These are phyloP conservation scores for Sporothrix schenckii DNA, from an alignment of 2,329 filamentous ascomycete genomes.

Conservation along the genomic window DNA sequence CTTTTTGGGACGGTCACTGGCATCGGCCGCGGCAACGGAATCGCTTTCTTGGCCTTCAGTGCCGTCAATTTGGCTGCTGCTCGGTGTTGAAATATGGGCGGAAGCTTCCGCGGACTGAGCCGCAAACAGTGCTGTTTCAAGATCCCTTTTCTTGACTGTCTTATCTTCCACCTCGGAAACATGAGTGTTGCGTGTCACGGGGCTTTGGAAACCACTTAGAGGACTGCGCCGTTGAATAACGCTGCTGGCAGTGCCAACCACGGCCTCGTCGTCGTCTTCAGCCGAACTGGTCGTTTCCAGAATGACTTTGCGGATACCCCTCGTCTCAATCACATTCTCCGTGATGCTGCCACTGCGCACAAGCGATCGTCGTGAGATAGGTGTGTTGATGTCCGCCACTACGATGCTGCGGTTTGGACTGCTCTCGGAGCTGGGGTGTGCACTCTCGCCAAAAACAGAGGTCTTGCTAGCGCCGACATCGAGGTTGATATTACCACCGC, in stretches of 20 bases:
- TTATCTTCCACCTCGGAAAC: slow-evolving; percentile 32
- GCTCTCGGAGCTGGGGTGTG: slow-evolving; percentile 33
- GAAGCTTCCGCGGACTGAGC: not conserved
- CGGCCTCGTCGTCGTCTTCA: slow-evolving; percentile 44
- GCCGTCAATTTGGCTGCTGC: slow-evolving; percentile 5
- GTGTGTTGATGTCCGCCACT: slow-evolving; percentile 32
- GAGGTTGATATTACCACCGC: not conserved
- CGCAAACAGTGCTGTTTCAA: slow-evolving; percentile 27
- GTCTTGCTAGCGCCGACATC: not conserved
- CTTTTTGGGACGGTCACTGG: slow-evolving; percentile 40
- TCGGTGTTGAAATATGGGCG: not conserved
- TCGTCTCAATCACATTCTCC: slow-evolving; percentile 73
- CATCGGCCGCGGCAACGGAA: not conserved
- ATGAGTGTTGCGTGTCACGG: not conserved
- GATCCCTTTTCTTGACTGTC: slow-evolving; percentile 26
- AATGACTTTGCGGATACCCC: slow-evolving; percentile 75
- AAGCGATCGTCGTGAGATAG: slow-evolving; percentile 42
- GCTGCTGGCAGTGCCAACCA: slow-evolving; percentile 9
- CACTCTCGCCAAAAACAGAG: not conserved
- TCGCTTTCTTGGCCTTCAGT: slow-evolving; percentile 31
- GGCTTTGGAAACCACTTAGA: slow-evolving; percentile 26
- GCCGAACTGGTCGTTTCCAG: slow-evolving; percentile 50
- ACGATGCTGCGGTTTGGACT: slow-evolving; percentile 31
- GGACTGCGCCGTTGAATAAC: slow-evolving; percentile 9
- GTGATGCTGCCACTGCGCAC: slow-evolving; percentile 77